Evolutionary conservation across 495 filamentous ascomycete species (phyloP), one percentile per base, ranked within the genome.

Genomic region (Hyphodiscus hymeniophilus): DNA sequence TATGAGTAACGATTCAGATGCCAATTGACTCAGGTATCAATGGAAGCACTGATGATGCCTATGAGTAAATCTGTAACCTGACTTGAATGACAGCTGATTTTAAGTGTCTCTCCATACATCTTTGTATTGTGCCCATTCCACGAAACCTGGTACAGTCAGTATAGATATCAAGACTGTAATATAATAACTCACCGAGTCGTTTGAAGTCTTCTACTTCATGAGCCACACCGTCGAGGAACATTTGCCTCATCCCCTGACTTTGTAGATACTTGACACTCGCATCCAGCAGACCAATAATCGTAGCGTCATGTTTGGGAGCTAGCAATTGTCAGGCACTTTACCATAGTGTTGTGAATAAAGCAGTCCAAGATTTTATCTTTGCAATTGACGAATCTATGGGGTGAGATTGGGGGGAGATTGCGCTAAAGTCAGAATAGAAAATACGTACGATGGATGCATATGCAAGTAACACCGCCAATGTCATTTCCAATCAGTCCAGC

Each of bases 401-500:
- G 10, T 28, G 10, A 28, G 10, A 28, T 28, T 28, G 26, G 5
- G 26, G n/a, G n/a, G n/a, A n/a, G n/a, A n/a, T 16, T 42, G 12
- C 18, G 13, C 26, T n/a, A 30, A 32, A 20, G 4, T 18, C 45
- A 10, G 22, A 26, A 23, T 38, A 12, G n/a, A 21, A 16, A 39
- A 24, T 6, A 23, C 24, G n/a, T 24, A 41, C 38, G 22, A 41
- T 61, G 61, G 51, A 81, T 73, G 58, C 77, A 78, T 32, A 82
- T 65, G 52, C 79, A 82, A 24, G 76, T 75, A 23, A 81, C 68
- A 16, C 79, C 78, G 15, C 78, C 79, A 42, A 79, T 67, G 50
- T 76, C 70, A 28, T 66, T 65, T 16, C 67, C 72, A 51, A 80
- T 73, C 46, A 63, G 67, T 43, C 64, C 60, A 15, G 74, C 72